These are phyloP conservation scores for Psilocybe subaeruginosa DNA, from an alignment of 768 basidiomycete species.

Conservation along the genomic window DNA sequence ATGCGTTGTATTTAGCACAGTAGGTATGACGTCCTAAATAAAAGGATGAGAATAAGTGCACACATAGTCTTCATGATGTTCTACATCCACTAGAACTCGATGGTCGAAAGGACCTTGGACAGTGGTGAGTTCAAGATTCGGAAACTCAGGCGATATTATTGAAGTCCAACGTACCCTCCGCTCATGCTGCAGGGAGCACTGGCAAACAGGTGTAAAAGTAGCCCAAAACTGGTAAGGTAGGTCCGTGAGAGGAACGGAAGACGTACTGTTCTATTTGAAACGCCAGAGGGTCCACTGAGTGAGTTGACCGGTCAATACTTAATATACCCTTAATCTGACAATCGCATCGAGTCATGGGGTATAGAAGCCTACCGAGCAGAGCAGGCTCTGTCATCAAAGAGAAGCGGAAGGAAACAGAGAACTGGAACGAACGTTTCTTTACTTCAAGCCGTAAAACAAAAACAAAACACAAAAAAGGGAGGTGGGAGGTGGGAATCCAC, in stretches of 20 bases:
- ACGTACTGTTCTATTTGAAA: neutral
- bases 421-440: no score
- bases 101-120: no score
- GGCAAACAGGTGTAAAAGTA: neutral
- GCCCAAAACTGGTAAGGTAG: neutral
- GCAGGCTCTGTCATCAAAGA: neutral
- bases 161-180: neutral
- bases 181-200: neutral
- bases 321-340: neutral
- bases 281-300: neutral
- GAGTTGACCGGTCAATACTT: neutral
- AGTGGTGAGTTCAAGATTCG: no score
- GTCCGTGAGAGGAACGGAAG: neutral
- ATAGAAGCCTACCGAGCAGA: neutral
- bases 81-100: no score
- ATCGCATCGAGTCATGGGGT: neutral
- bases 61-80: no score
- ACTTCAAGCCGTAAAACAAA: no score
- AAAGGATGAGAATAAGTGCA: neutral
- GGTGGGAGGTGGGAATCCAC: no score
- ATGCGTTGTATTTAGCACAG: neutral
- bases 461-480: no score
- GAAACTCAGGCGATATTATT: no score
- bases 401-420: neutral
- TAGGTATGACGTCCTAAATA: neutral